Conservation (phyloP, 352 stramenopile species). For the Phytophthora hybrid region DNA sequence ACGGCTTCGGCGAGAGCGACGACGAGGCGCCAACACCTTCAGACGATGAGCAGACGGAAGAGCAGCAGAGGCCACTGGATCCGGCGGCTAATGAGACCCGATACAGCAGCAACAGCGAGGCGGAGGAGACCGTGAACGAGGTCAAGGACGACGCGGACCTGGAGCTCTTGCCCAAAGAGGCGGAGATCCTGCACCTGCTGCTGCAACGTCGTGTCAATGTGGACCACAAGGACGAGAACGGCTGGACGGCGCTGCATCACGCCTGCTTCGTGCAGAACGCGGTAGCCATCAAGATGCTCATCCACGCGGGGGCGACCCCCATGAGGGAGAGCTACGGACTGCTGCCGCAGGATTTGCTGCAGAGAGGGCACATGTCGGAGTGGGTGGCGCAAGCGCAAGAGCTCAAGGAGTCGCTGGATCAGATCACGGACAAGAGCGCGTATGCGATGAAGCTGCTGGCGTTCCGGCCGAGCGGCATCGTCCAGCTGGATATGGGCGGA, state of each 20-base stretch:
- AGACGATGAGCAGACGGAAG: not conserved
- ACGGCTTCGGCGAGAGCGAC: constrained; percentile 38
- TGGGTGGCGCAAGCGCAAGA: constrained; percentile 76
- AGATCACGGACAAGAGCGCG: constrained; percentile 64
- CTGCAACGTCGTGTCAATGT: constrained; percentile 79
- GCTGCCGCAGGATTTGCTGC: constrained; percentile 81
- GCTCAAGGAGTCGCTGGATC: constrained; percentile 75
- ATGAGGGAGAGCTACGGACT: constrained; percentile 80
- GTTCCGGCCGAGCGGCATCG: constrained; percentile 84
- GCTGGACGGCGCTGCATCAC: constrained; percentile 85
- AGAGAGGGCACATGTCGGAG: constrained; percentile 72
- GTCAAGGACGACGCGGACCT: constrained; percentile 59
- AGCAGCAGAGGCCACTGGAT: constrained; percentile 1
- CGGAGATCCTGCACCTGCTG: constrained; percentile 81
- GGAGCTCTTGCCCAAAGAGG: constrained; percentile 69
- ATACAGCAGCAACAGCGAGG: constrained; percentile 29
- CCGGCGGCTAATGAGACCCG: constrained; percentile 7
- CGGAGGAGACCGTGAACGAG: constrained; percentile 52
- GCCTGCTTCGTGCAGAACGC: constrained; percentile 83
- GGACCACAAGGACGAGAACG: constrained; percentile 85
- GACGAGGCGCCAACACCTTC: constrained; percentile 28
- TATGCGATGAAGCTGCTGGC: constrained; percentile 83
- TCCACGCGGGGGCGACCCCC: constrained; percentile 70
- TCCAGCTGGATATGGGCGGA: constrained; percentile 83
- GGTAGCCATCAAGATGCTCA: constrained; percentile 76